These are phyloP conservation scores for Dalbergia oliveri DNA, from an alignment of 306 rosid genomes.

Conservation along the genomic window DNA sequence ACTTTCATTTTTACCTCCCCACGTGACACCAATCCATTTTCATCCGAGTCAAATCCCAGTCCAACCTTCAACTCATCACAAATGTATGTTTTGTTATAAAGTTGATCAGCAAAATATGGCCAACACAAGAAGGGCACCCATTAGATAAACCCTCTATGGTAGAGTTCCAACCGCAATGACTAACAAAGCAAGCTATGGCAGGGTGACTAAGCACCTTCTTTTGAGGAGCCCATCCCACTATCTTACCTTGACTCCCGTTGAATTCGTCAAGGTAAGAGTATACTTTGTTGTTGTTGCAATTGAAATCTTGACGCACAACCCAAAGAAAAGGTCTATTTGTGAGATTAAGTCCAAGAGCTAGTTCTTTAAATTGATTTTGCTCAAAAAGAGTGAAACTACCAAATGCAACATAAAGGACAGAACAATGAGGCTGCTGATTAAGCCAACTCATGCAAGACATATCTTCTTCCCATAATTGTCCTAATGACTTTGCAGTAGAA, in stretches of 20 bases:
- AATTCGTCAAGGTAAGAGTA: slow-evolving; percentile 24
- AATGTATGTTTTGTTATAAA: slow-evolving; percentile 12
- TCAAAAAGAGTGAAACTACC: slow-evolving; percentile 21
- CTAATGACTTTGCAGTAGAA: background rate
- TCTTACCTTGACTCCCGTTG: slow-evolving; percentile 3
- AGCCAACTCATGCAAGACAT: slow-evolving; percentile 33
- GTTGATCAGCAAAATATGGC: slow-evolving; percentile 53
- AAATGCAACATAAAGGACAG: slow-evolving; percentile 34
- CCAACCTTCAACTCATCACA: slow-evolving; percentile 53
- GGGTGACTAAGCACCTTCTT: slow-evolving; percentile 46
- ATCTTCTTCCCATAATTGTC: slow-evolving; percentile 44
- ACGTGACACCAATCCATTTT: slow-evolving; percentile 38
- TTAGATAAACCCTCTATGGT: slow-evolving; percentile 47
- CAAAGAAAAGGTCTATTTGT: background rate
- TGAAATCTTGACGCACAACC: background rate
- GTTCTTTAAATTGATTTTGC: slow-evolving; percentile 11
- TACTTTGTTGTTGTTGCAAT: background rate
- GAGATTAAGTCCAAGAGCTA: slow-evolving; percentile 36
- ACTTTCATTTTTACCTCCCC: slow-evolving; percentile 47
- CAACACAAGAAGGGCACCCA: slow-evolving; percentile 55
- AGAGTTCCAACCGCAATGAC: slow-evolving; percentile 58
- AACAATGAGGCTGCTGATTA: slow-evolving; percentile 30
- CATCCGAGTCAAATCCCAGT: slow-evolving; percentile 40
- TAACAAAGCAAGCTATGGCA: slow-evolving; percentile 47
- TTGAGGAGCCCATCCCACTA: slow-evolving; percentile 54